Conservation (phyloP, 768 basidiomycete species). For the Amanita brunnescens region DNA sequence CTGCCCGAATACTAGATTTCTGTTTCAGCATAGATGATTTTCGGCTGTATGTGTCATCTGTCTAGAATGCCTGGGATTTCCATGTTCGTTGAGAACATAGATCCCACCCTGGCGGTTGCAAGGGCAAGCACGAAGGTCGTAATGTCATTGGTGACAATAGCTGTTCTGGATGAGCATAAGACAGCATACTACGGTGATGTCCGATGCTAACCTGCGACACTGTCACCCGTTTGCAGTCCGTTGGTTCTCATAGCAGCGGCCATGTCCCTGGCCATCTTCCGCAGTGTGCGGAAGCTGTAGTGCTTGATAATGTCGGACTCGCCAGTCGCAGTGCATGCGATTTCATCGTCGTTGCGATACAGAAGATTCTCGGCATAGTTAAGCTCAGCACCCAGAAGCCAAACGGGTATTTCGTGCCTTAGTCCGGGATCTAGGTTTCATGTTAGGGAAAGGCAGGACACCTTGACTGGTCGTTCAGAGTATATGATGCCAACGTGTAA, state of each 20-base stretch:
- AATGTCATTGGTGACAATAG: slow-evolving; percentile 56
- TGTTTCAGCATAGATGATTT: slow-evolving; percentile 59
- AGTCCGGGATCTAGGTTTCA: slow-evolving; percentile 30
- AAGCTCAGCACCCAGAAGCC: slow-evolving; percentile 60
- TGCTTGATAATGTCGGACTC: slow-evolving; percentile 44
- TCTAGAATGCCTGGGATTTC: slow-evolving; percentile 52
- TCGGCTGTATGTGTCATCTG: slow-evolving; percentile 65
- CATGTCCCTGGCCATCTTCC: slow-evolving; percentile 20
- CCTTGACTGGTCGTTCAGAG: slow-evolving; percentile 47
- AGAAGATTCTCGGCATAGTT: slow-evolving; percentile 74
- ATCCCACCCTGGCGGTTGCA: slow-evolving; percentile 58
- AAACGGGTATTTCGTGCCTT: slow-evolving; percentile 52
- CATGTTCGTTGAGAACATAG: slow-evolving; percentile 67
- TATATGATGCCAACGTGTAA: slow-evolving; percentile 51
- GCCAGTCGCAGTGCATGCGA: slow-evolving; percentile 49
- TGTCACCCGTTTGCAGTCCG: slow-evolving; percentile 52
- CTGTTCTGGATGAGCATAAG: slow-evolving; percentile 22
- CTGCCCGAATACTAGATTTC: slow-evolving; percentile 61
- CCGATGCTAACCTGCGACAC: slow-evolving; percentile 48
- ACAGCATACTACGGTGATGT: not conserved
- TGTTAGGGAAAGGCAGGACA: slow-evolving; percentile 12
- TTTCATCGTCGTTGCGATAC: slow-evolving; percentile 45
- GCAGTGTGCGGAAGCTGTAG: slow-evolving; percentile 35
- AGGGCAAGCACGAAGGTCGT: slow-evolving; percentile 53
- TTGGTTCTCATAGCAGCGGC: slow-evolving; percentile 47